Percentiles rank a stretch among this genome's conserved stretches.
Evolutionary conservation across 352 stramenopile genomes (phyloP).

Genomic region (Globisporangium ultimum): DNA sequence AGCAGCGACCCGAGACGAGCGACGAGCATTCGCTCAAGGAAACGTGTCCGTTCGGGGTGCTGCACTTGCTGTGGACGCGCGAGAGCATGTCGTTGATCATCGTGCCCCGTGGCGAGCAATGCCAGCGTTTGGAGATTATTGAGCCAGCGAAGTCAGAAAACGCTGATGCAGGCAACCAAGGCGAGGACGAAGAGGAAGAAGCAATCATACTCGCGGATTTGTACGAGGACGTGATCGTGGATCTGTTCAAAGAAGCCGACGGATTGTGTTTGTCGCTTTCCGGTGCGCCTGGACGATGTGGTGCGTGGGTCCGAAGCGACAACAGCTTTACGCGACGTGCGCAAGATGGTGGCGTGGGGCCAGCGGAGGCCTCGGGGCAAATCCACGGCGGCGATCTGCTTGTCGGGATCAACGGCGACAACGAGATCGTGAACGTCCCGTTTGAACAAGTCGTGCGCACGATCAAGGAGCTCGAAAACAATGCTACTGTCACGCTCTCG

Average conservation of each 20-base stretch:
- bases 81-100: constrained; percentile 63
- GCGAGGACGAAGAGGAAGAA: background rate
- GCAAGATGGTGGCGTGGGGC: constrained; percentile 42
- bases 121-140: constrained; percentile 21
- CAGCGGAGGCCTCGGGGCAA: constrained; percentile 49
- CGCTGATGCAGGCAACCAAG: constrained; percentile 8
- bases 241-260: constrained; percentile 55
- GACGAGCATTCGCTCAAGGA: constrained; percentile 40
- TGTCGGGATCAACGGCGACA: constrained; percentile 56
- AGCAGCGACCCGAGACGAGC: constrained; percentile 30
- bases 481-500: constrained; percentile 36
- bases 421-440: constrained; percentile 45
- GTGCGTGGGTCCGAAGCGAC: constrained; percentile 80
- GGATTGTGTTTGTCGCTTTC: constrained; percentile 80
- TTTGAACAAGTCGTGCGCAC: constrained; percentile 69
- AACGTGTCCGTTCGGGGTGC: constrained; percentile 52
- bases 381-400: constrained; percentile 73
- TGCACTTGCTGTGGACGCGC: constrained; percentile 55
- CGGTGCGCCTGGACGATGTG: constrained; percentile 60
- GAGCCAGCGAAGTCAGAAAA: constrained; percentile 4
- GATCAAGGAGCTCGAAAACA: constrained; percentile 56
- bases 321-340: constrained; percentile 59
- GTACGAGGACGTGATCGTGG: constrained; percentile 42
- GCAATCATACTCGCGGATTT: constrained; percentile 18
- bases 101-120: constrained; percentile 46